Base-by-base conservation (phyloP, 2,329 filamentous ascomycete genomes). In the Acephala macrosclerotiorum region DNA sequence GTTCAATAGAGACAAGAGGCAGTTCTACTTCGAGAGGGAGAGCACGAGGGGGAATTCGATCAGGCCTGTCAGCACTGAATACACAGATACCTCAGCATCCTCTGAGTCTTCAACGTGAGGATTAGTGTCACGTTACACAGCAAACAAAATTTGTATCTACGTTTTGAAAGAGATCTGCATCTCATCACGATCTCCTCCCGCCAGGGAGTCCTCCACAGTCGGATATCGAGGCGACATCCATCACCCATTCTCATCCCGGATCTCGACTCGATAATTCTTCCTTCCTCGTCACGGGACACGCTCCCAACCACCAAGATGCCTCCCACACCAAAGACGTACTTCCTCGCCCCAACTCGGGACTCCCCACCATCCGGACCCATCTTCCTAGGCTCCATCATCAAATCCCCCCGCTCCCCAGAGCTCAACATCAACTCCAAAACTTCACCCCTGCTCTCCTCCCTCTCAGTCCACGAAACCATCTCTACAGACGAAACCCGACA, bases 331-430 rank as follows among this genome's bases (percentile, higher is more conserved):
- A 68, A 66, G 45, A 65, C 66, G 1, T 70, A 70, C 26, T 68
- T 68, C 53, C 61, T 70, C 3, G 58, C 60, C 5, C 64, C 63
- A 25, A 61, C 57, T 36, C 45, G 59, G 26, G 61, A 65, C 35
- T 57, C 60, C n/a, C 64, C 59, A 12, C 58, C 66, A 0, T 38
- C 8, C 9, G 66, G 68, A 2, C 58, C 66, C 26, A 70, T 70
- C n/a, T 60, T 64, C 29, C 61, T 68, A n/a, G 66, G 68, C 25
- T 63, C 49, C 36, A 66, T 70, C 45, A 66, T 70, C 42, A 63
- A 66, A 36, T 65, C 61, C 2, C 66, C 68, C 26, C 49, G 59
- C 18, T 57, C 42, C 5, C 66, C 66, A 20, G 66, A 66, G 58
- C 25, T 57, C 5, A 65, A 53, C 2, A 33, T 67, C 26, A 66